These are phyloP conservation scores for Syzygium syzygioides DNA, from an alignment of 441 rosid species.

Conservation along the genomic window DNA sequence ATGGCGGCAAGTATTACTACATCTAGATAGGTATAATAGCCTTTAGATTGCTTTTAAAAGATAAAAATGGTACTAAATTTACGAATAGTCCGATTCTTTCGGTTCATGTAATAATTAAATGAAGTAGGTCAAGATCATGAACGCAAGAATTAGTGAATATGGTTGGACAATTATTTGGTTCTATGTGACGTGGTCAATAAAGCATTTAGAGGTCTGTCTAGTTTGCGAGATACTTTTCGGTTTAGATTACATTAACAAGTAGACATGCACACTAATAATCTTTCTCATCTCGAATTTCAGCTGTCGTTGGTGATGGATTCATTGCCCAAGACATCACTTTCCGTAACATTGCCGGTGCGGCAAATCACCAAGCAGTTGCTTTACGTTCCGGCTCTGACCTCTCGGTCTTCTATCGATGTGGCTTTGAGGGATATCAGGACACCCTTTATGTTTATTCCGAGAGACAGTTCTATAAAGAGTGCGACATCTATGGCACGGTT, in stretches of 20 bases:
- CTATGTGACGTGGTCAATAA: neutral
- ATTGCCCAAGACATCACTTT: neutral
- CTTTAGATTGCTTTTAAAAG: neutral
- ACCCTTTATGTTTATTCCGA: neutral
- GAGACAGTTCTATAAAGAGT: neutral
- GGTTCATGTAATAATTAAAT: neutral
- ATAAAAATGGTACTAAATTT: neutral
- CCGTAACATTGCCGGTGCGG: neutral
- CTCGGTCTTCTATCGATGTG: neutral
- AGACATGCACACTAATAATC: neutral
- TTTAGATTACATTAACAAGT: neutral
- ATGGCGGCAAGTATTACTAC: neutral
- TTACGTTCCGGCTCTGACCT: neutral
- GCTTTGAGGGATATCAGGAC: neutral
- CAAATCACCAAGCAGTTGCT: constrained; percentile 3
- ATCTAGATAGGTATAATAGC: neutral
- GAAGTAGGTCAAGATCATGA: neutral
- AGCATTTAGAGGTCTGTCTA: neutral
- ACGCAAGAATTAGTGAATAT: neutral
- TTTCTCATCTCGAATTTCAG: neutral
- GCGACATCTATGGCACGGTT: neutral
- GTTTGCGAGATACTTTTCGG: neutral
- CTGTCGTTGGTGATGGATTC: neutral
- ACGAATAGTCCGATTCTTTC: neutral
- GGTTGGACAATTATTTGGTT: neutral